These are phyloP conservation scores for Amaranthus palmeri DNA, from an alignment of 148 eudicot genomes.

Conservation along the genomic window DNA sequence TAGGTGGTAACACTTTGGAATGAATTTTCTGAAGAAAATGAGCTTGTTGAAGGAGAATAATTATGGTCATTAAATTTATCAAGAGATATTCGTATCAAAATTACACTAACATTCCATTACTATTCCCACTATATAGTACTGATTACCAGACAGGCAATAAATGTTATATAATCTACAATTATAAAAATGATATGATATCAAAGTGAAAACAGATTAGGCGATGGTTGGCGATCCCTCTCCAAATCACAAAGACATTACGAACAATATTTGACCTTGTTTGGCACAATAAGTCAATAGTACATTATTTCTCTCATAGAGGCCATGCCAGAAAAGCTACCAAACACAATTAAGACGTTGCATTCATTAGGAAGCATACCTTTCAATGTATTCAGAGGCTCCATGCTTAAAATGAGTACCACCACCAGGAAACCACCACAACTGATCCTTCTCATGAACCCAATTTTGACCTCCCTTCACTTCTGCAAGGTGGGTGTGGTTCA, in stretches of 20 bases:
- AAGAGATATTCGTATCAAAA: too few species aligned
- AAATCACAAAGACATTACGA: background rate
- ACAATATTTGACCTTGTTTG: background rate
- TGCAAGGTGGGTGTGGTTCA: slow-evolving; percentile 89
- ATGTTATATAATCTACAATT: background rate
- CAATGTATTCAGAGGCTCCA: slow-evolving; percentile 88
- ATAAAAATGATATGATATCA: background rate
- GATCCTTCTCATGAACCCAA: slow-evolving; percentile 87
- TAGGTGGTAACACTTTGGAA: too few species aligned
- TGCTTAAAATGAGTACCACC: slow-evolving; percentile 99
- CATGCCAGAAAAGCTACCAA: slow-evolving; percentile 2
- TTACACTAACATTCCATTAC: too few species aligned
- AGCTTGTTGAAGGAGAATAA: too few species aligned
- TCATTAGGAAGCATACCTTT: slow-evolving; percentile 44
- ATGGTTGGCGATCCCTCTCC: background rate
- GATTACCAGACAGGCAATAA: too few species aligned
- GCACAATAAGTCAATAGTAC: background rate
- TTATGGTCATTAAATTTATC: too few species aligned
- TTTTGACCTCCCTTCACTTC: slow-evolving; percentile 98
- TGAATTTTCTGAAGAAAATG: too few species aligned
- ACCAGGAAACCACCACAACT: slow-evolving; percentile 96
- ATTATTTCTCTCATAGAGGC: background rate
- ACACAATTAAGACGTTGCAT: background rate
- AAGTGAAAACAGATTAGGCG: background rate
- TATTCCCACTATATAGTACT: too few species aligned